Evolutionary conservation across 495 filamentous ascomycete species (phyloP).

Genomic region (Hyaloscypha finlandica): DNA sequence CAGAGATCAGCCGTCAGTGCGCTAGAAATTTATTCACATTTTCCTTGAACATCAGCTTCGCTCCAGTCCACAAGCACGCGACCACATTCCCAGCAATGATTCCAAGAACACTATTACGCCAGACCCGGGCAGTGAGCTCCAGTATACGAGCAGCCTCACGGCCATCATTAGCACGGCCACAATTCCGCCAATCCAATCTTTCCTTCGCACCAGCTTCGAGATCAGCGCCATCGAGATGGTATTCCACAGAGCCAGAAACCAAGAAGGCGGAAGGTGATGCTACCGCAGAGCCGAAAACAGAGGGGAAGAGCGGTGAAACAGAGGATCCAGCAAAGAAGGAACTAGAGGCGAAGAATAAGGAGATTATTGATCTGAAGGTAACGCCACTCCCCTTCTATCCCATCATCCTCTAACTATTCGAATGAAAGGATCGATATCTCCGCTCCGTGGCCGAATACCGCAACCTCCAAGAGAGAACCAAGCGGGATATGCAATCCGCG

Average conservation of each 20-base stretch:
- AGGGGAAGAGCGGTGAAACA: slow-evolving; percentile 29
- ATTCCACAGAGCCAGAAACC: slow-evolving; percentile 37
- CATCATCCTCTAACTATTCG: slow-evolving; percentile 4
- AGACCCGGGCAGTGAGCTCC: slow-evolving; percentile 26
- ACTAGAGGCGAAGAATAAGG: slow-evolving; percentile 81
- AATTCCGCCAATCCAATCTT: slow-evolving; percentile 20
- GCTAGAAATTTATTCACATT: slow-evolving; percentile 19
- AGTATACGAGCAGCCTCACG: slow-evolving; percentile 18
- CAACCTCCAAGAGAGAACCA: slow-evolving; percentile 93
- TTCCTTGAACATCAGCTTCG: background rate
- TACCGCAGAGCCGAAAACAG: slow-evolving; percentile 34
- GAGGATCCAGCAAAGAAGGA: slow-evolving; percentile 58
- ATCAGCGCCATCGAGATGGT: slow-evolving; percentile 25
- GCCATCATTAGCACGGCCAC: slow-evolving; percentile 16
- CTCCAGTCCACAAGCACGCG: slow-evolving; percentile 18
- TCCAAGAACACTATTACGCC: slow-evolving; percentile 31
- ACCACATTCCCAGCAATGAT: slow-evolving; percentile 29
- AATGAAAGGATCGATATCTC: slow-evolving; percentile 80
- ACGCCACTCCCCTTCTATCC: slow-evolving; percentile 15
- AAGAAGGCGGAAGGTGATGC: slow-evolving; percentile 31
- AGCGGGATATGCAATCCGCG: slow-evolving; percentile 83
- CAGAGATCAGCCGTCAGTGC: background rate
- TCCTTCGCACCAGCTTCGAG: slow-evolving; percentile 4
- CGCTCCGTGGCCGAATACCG: slow-evolving; percentile 94
- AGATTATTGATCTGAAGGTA: slow-evolving; percentile 87